Evolutionary conservation across 768 basidiomycete genomes (phyloP).

Genomic region (Pleurotus ostreatus): DNA sequence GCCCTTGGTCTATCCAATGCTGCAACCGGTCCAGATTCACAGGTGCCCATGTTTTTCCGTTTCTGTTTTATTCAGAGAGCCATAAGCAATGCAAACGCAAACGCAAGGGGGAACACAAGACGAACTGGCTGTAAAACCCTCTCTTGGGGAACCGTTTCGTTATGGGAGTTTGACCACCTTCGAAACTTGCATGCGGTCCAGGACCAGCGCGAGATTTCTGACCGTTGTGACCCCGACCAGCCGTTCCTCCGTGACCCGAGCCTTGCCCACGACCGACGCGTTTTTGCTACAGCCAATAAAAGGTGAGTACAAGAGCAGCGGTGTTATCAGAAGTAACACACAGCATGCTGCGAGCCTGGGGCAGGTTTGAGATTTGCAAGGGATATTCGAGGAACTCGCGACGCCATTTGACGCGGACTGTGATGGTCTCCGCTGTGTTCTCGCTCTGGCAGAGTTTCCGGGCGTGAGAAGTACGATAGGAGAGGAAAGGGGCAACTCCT

Average conservation of each 20-base stretch:
- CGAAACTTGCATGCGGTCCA: slow-evolving; percentile 81
- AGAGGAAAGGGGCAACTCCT: too few species aligned
- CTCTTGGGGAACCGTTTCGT: slow-evolving; percentile 88
- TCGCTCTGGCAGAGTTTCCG: too few species aligned
- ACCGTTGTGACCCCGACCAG: slow-evolving; percentile 93
- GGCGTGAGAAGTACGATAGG: too few species aligned
- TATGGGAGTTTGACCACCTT: slow-evolving; percentile 96
- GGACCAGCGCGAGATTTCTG: slow-evolving; percentile 91
- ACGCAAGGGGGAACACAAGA: slow-evolving; percentile 13
- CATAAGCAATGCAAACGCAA: background rate
- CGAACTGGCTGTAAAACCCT: slow-evolving; percentile 91
- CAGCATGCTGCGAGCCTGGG: slow-evolving; percentile 64
- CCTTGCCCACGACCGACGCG: slow-evolving; percentile 93
- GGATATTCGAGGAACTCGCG: slow-evolving; percentile 37
- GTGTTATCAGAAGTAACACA: slow-evolving; percentile 19
- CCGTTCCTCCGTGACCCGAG: slow-evolving; percentile 87
- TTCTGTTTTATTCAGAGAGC: slow-evolving; percentile 38
- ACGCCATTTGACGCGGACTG: background rate
- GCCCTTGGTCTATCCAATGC: slow-evolving; percentile 84
- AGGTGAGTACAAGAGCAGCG: background rate
- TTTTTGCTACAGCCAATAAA: slow-evolving; percentile 63
- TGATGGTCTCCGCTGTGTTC: too few species aligned
- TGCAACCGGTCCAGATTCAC: slow-evolving; percentile 88
- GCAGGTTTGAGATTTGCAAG: slow-evolving; percentile 77
- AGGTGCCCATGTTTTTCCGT: slow-evolving; percentile 70